Conservation (phyloP, 495 filamentous ascomycete genomes). For the Cercophora sp. region DNA sequence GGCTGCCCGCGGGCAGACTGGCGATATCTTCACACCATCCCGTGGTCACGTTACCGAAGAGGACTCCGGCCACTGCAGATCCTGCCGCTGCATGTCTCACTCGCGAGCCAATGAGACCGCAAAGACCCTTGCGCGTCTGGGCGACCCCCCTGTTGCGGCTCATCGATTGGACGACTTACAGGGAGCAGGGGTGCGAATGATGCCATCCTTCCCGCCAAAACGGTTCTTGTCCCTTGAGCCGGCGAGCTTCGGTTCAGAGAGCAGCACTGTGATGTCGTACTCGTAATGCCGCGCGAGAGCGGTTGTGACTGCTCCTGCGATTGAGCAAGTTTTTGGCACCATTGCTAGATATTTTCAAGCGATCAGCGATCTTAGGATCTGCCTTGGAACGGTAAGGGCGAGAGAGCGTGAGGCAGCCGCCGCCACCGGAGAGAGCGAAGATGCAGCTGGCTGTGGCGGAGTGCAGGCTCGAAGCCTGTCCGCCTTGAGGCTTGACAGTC, state of each 20-base stretch:
- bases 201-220: constrained; percentile 18
- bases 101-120: constrained; percentile 30
- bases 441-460: constrained; percentile 25
- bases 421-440: constrained; percentile 13
- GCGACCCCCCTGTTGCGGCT: constrained; percentile 27
- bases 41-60: constrained; percentile 38
- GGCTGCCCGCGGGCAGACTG: no score
- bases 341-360: no score
- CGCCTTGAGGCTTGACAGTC: no score
- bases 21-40: constrained; percentile 38
- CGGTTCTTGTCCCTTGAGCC: constrained; percentile 1
- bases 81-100: constrained; percentile 31
- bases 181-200: constrained; percentile 19
- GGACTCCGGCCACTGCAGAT: constrained; percentile 31
- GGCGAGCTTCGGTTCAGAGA: constrained; percentile 5
- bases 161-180: constrained; percentile 31
- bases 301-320: no score
- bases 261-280: neutral
- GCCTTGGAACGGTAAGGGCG: no score
- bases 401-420: constrained; percentile 25
- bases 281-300: no score
- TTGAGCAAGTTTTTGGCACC: no score
- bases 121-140: constrained; percentile 36
- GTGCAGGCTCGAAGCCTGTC: constrained; percentile 15
- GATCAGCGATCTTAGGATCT: neutral